phyloP scores from a whole-genome alignment of 495 filamentous ascomycete genomes.

The Haplographium delicatum region DNA sequence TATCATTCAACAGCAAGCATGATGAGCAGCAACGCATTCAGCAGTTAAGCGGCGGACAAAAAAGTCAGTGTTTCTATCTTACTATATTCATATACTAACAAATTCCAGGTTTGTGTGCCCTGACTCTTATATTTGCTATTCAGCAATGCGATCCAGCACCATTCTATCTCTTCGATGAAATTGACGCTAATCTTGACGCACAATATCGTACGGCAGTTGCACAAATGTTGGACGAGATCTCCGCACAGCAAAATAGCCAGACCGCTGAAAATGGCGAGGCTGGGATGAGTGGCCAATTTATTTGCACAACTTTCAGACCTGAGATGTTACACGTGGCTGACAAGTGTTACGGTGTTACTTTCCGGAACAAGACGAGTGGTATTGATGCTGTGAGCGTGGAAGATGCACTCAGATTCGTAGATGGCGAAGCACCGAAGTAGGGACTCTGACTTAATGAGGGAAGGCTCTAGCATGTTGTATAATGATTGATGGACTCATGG shows the following conservation, averaged over 20 bases:
- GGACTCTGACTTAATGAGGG: no score
- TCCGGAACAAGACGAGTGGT: conserved; percentile 85
- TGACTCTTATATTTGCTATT: conserved; percentile 97
- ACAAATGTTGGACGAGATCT: conserved; percentile 75
- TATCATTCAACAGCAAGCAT: conserved; percentile 94
- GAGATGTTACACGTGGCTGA: conserved; percentile 95
- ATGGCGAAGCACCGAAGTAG: conserved; percentile 46
- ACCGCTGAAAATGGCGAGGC: conserved; percentile 35
- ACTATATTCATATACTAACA: conserved; percentile 23
- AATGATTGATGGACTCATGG: no score
- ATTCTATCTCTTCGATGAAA: conserved; percentile 99
- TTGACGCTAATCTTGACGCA: conserved; percentile 96
- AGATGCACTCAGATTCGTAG: conserved; percentile 88
- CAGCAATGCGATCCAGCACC: conserved; percentile 95
- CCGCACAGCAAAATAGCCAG: conserved; percentile 43
- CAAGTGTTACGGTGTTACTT: conserved; percentile 95
- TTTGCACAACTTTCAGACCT: conserved; percentile 92
- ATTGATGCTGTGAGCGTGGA: conserved; percentile 85
- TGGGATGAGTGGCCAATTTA: conserved; percentile 54
- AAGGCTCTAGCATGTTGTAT: no score
- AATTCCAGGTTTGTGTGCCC: conserved; percentile 73
- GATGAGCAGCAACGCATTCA: conserved; percentile 98
- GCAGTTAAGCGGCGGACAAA: conserved; percentile 95
- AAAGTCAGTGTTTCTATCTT: conserved; percentile 57
- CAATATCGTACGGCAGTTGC: conserved; percentile 96